A percentile compares a stretch with the other conserved stretches of the same genome.
Conservation (phyloP, 2,329 filamentous ascomycete genomes). For the Diaporthe longicolla region DNA sequence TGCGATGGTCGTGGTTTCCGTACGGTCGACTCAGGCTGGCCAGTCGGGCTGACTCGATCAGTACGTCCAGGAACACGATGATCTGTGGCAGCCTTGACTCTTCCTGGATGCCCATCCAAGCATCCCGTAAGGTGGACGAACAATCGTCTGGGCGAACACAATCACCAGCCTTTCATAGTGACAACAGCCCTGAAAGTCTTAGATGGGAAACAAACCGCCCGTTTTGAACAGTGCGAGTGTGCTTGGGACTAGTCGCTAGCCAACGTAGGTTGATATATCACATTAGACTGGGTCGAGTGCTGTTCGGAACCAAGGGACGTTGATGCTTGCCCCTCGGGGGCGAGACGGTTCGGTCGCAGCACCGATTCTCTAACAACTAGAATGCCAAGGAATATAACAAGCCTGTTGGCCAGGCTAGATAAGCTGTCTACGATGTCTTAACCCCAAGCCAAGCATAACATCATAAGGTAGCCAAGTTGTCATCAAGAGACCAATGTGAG, state of each 20-base stretch:
- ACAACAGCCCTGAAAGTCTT: not conserved
- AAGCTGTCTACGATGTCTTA: not conserved
- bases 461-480: not conserved
- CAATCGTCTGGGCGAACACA: not conserved
- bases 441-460: not conserved
- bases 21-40: not conserved
- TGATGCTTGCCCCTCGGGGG: not conserved
- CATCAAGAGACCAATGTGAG: not conserved
- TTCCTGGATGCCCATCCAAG: not conserved
- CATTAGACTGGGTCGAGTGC: not conserved
- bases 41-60: constrained; percentile 11
- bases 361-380: not conserved
- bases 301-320: not conserved
- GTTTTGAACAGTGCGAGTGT: not conserved
- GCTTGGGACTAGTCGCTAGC: not conserved
- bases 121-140: not conserved
- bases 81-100: constrained; percentile 18
- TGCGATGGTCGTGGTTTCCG: not conserved
- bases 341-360: not conserved
- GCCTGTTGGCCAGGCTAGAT: not conserved
- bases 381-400: not conserved
- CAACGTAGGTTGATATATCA: not conserved
- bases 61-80: constrained; percentile 1
- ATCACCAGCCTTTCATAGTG: not conserved
- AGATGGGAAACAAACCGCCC: not conserved